Conservation (phyloP, 176 grass and related monocot species). For the Eleusine indica region DNA sequence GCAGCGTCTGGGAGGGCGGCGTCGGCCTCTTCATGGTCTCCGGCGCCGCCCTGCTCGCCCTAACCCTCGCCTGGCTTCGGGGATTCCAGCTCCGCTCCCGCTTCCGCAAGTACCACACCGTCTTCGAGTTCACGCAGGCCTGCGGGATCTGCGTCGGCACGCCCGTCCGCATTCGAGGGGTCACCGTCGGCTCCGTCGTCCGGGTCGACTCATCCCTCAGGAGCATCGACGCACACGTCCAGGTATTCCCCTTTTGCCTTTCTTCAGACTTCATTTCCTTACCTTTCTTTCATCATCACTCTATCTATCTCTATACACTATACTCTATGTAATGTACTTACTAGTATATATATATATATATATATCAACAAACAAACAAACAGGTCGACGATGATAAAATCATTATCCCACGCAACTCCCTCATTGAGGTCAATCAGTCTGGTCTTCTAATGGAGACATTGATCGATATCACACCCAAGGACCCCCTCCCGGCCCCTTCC, state of each 20-base stretch:
- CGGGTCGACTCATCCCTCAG: conserved; percentile 83
- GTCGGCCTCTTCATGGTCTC: conserved; percentile 98
- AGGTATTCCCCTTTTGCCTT: conserved; percentile 31
- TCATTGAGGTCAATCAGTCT: conserved; percentile 93
- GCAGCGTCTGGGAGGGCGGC: conserved; percentile 96
- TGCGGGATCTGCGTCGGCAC: conserved; percentile 96
- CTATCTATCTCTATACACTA: not conserved
- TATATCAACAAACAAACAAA: not conserved
- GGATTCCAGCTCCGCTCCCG: conserved; percentile 80
- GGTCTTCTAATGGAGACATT: conserved; percentile 98
- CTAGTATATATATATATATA: too few species aligned
- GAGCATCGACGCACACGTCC: conserved; percentile 78
- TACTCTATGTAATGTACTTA: too few species aligned
- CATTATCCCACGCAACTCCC: conserved; percentile 83
- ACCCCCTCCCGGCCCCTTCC: conserved; percentile 84
- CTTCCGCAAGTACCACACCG: conserved; percentile 74
- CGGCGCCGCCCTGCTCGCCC: conserved; percentile 69
- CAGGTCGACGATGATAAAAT: conserved; percentile 97
- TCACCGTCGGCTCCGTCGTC: conserved; percentile 86
- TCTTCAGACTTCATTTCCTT: too few species aligned
- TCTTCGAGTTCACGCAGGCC: conserved; percentile 91
- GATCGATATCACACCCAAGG: conserved; percentile 86
- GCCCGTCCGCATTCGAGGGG: conserved; percentile 84
- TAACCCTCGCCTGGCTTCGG: conserved; percentile 78
- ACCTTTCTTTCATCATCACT: not conserved